Evolutionary conservation across 768 basidiomycete species (phyloP), one percentile per base, ranked within the genome.

Genomic region (Lactifluus echinatus): DNA sequence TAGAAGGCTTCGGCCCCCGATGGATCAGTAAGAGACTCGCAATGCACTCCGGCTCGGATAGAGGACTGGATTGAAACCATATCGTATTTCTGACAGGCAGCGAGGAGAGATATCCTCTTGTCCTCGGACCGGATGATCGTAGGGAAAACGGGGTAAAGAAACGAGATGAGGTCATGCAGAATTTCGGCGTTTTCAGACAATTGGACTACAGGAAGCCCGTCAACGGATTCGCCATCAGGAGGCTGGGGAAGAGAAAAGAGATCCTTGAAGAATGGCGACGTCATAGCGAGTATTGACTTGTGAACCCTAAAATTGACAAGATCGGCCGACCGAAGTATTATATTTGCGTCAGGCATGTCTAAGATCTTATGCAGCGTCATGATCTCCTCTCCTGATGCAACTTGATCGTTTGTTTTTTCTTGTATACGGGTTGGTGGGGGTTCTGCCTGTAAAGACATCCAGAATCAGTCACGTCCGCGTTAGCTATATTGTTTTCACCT

Each of bases 1-100:
- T 42, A 47, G 34, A 59, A 53, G 1, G 57, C 47, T 19, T 61
- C 15, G 12, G 5, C 1, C 51, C 39, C 31, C 39, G 44, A 26
- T 24, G 23, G 15, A 33, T 28, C 21, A 24, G 4, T 4, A 4
- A 43, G 4, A 2, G 1, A 11, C 8, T 6, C 28, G 49, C 50
- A 10, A 23, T 23, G 8, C 34, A 42, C 33, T 14, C 17, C 12
- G 28, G 43, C 33, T 8, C 44, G 33, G 8, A 54, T 45, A 7
- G 24, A 34, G 1, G 53, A 46, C 14, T 37, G 33, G 23, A 61
- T 42, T 24, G 42, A 42, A 23, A 29, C 40, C 54, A 68, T 62
- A 0, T 64, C 50, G 54, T 67, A 68, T 52, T 67, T 67, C 17
- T 42, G 28, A 8, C 53, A 63, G 2, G 63, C 64, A 8, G 54